Percentiles rank a stretch among this genome's conserved stretches.
Evolutionary conservation across 2,329 filamentous ascomycete genomes (phyloP).

Genomic region (Phyllachora maydis): DNA sequence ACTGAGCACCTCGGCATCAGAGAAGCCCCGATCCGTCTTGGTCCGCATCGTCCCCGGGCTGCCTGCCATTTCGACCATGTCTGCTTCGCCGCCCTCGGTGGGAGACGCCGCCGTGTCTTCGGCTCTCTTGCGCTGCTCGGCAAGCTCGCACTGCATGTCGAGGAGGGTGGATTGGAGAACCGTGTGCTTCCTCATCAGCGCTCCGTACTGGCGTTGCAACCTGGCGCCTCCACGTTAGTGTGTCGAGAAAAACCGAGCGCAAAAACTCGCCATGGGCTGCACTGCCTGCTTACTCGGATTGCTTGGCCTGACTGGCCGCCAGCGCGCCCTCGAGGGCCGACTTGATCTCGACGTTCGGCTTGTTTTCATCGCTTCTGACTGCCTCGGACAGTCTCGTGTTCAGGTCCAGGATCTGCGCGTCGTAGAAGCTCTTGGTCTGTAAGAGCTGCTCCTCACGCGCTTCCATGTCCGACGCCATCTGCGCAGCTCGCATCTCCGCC

Average conservation of each 20-base stretch:
- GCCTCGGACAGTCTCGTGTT: slow-evolving; percentile 21
- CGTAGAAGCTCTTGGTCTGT: slow-evolving; percentile 19
- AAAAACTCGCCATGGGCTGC: no score
- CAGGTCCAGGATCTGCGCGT: slow-evolving; percentile 24
- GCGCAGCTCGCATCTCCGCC: slow-evolving; percentile 35
- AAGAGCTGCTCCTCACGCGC: slow-evolving; percentile 25
- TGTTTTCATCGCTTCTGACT: slow-evolving; percentile 6
- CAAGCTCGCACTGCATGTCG: slow-evolving; percentile 19
- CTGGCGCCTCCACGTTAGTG: no score
- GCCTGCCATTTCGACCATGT: no score
- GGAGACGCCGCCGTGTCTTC: slow-evolving; percentile 5
- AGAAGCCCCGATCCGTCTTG: slow-evolving; percentile 19
- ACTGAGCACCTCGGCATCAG: slow-evolving; percentile 20
- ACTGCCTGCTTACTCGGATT: no score
- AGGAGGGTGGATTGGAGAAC: slow-evolving; percentile 26
- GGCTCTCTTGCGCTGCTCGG: slow-evolving; percentile 6
- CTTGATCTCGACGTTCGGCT: slow-evolving; percentile 9
- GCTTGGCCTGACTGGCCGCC: slow-evolving; percentile 28
- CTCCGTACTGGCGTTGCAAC: slow-evolving; percentile 28
- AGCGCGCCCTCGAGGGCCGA: slow-evolving; percentile 22
- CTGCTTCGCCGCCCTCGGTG: slow-evolving; percentile 14
- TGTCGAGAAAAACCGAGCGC: no score
- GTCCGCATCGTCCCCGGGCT: slow-evolving; percentile 14
- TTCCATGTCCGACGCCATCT: slow-evolving; percentile 34
- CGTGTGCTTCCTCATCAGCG: slow-evolving; percentile 28